Evolutionary conservation across 352 stramenopile species (phyloP).

Genomic region (Pythium aquatile): DNA sequence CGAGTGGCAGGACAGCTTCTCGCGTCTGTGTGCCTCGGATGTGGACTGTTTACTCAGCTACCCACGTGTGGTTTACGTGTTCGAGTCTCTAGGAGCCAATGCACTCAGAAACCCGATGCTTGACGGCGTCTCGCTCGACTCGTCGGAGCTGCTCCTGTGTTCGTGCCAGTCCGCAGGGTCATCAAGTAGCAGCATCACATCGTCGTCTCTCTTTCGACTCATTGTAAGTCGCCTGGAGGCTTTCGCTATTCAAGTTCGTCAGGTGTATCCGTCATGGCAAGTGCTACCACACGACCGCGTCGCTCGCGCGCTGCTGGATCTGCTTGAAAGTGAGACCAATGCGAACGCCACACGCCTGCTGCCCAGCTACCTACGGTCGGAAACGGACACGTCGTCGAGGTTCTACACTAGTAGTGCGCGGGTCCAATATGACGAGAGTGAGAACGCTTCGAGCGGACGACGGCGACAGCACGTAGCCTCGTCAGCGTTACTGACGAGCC

Average conservation of each 20-base stretch:
- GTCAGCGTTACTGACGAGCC: not conserved
- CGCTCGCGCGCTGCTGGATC: constrained; percentile 45
- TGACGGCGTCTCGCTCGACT: constrained; percentile 63
- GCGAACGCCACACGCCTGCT: constrained; percentile 53
- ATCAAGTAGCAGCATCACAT: constrained; percentile 20
- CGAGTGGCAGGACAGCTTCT: constrained; percentile 47
- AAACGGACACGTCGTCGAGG: not conserved
- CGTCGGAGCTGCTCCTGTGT: constrained; percentile 65
- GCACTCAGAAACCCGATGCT: constrained; percentile 61
- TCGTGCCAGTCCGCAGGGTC: constrained; percentile 44
- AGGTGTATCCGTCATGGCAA: constrained; percentile 49
- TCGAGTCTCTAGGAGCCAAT: constrained; percentile 45
- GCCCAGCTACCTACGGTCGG: constrained; percentile 47
- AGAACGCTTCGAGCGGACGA: not conserved
- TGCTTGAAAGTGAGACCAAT: constrained; percentile 53
- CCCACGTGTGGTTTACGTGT: constrained; percentile 34
- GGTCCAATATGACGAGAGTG: not conserved
- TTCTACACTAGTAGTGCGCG: not conserved
- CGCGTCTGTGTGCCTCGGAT: constrained; percentile 49
- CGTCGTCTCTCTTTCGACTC: constrained; percentile 54
- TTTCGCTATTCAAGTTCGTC: constrained; percentile 45
- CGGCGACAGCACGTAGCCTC: not conserved
- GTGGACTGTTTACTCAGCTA: constrained; percentile 44
- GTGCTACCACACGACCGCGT: constrained; percentile 53
- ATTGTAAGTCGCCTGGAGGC: constrained; percentile 50